These are phyloP conservation scores for Tirmania nivea DNA, from an alignment of 495 filamentous ascomycete species.

Conservation along the genomic window DNA sequence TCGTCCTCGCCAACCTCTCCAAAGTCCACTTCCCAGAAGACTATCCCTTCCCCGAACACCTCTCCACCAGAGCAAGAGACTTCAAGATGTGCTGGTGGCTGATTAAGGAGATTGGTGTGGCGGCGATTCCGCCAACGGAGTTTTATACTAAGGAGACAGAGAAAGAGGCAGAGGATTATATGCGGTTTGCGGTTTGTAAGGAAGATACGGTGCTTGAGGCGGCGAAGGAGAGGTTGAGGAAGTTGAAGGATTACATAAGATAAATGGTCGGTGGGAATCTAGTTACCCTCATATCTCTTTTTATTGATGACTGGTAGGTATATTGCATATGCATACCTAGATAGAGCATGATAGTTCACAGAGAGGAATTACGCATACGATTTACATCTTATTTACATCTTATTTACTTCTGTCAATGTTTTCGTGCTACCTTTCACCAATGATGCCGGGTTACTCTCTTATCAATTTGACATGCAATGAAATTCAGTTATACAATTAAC, in stretches of 20 bases:
- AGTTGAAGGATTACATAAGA: constrained; percentile 33
- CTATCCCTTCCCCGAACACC: constrained; percentile 76
- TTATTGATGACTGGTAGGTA: too few species aligned
- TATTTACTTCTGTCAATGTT: too few species aligned
- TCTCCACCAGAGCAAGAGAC: constrained; percentile 64
- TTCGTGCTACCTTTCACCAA: too few species aligned
- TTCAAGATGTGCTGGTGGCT: constrained; percentile 91
- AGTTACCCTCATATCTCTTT: too few species aligned
- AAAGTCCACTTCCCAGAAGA: constrained; percentile 60
- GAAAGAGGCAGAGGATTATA: constrained; percentile 71
- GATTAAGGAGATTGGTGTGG: constrained; percentile 88
- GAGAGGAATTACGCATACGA: too few species aligned
- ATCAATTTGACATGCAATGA: too few species aligned
- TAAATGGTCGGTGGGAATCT: not conserved
- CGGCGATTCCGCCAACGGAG: constrained; percentile 87
- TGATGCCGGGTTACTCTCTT: too few species aligned
- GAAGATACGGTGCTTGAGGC: constrained; percentile 70
- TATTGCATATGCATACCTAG: too few species aligned
- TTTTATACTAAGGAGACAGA: constrained; percentile 77
- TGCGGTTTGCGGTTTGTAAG: constrained; percentile 95
- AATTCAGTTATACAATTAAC: too few species aligned
- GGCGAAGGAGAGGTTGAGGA: constrained; percentile 72
- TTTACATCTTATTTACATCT: too few species aligned
- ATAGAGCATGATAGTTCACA: too few species aligned
- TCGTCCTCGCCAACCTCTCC: constrained; percentile 76